phyloP scores from a whole-genome alignment of 2,329 filamentous ascomycete genomes.

The Macrophomina tecta region DNA sequence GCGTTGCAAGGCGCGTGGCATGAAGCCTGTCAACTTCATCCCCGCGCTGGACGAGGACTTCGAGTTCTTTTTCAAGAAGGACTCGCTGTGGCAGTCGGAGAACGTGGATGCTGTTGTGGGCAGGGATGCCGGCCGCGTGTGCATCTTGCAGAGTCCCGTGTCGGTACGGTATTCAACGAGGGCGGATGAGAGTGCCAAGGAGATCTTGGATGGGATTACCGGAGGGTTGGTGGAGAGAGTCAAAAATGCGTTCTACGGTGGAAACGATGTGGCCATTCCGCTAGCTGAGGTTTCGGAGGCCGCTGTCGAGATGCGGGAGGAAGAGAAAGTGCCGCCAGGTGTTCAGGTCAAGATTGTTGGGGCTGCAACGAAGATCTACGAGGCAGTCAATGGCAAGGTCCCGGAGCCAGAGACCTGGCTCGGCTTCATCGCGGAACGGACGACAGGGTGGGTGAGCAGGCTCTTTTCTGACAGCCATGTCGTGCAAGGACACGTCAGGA shows the following conservation, averaged over 20 bases:
- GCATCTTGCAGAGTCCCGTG: conserved; percentile 47
- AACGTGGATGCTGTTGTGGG: conserved; percentile 44
- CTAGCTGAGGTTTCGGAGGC: neutral
- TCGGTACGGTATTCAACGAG: conserved; percentile 35
- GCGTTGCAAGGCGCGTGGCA: conserved; percentile 38
- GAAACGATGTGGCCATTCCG: neutral
- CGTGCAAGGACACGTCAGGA: neutral
- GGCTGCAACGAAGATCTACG: neutral
- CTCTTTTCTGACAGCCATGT: neutral
- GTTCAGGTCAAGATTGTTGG: neutral
- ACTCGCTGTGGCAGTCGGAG: conserved; percentile 50
- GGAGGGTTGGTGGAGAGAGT: conserved; percentile 19
- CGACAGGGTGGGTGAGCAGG: neutral
- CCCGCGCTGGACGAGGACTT: conserved; percentile 45
- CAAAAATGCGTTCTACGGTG: neutral
- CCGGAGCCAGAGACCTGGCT: neutral
- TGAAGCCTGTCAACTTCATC: conserved; percentile 47
- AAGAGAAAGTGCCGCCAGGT: neutral
- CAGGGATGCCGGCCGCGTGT: conserved; percentile 42
- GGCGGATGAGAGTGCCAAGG: conserved; percentile 21
- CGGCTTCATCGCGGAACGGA: neutral
- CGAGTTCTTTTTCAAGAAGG: conserved; percentile 50
- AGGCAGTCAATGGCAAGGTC: neutral
- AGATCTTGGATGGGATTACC: conserved; percentile 32
- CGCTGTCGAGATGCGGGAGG: neutral